Base-by-base conservation (phyloP, 495 filamentous ascomycete species). In the Penicillium flavigenum region DNA sequence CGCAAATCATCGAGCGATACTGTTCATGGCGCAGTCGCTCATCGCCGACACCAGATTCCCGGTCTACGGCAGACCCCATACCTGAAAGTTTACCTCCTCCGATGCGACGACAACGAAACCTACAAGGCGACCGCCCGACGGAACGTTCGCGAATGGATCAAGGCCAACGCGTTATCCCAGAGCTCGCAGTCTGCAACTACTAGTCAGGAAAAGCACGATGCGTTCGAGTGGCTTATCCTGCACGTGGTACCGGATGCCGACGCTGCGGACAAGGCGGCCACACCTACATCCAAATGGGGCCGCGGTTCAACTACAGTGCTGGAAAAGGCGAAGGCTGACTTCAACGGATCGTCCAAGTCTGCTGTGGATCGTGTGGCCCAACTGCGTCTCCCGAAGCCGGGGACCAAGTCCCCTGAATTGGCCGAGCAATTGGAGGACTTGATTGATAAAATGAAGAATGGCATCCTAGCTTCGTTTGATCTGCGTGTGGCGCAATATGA, bases 181-280 rank as follows among this genome's bases (percentile, higher is more conserved):
- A 66, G 67, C 17, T 64, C 77, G 2, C 66, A 69, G 26, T 22
- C 62, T 5, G 51, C 62, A 12, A 67, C 76, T 8, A 73, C 70
- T 16, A 78, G 81, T 32, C 86, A 86, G 62, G 84, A 96, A 78
- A 82, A 88, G 36, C 94, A 98, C 69, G 95, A 98, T 76, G 95
- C 95, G 4, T 96, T 89, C 65, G 95, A 98, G 67, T 98, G 93
- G 93, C 79, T 98, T 17, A 91, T 98, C 54, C 63, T 98, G 11
- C 94, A 98, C 68, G 86, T 98, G 51, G 85, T 95, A 16, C 81
- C 94, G 46, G 74, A 79, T 20, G 71, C 72, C 12, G 72, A 76
- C 17, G 70, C 62, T 16, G 85, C 89, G 16, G 90, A 91, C 61
- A 93, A 90, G 16, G 76, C 64, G 9, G 57, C 83, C 22, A 86